phyloP scores from a whole-genome alignment of 129 eudicot genomes.

The Flaveria brownii region DNA sequence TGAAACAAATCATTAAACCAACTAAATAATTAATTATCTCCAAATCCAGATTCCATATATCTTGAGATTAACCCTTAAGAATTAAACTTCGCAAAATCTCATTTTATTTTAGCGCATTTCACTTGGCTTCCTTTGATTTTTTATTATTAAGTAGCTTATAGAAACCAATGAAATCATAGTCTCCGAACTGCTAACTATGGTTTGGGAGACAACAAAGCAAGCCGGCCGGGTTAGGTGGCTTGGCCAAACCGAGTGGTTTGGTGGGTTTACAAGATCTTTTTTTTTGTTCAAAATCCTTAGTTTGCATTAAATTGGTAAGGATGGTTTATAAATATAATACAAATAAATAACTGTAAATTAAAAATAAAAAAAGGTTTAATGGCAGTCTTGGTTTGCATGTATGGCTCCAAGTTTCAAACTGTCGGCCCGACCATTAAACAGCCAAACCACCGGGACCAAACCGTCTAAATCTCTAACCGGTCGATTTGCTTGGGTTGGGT shows the following conservation, averaged over 20 bases:
- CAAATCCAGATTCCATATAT: too few relatives aligned
- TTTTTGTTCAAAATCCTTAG: background rate
- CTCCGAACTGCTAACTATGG: background rate
- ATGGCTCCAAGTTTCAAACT: background rate
- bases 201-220: background rate
- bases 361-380: background rate
- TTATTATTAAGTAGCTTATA: background rate
- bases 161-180: background rate
- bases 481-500: background rate
- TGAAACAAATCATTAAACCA: too few relatives aligned
- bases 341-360: background rate
- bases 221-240: background rate
- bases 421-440: background rate
- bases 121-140: constrained; percentile 2
- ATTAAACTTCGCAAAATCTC: background rate
- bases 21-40: too few relatives aligned
- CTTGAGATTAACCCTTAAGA: too few relatives aligned
- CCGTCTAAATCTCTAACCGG: background rate
- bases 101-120: background rate
- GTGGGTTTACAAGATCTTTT: background rate
- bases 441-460: background rate
- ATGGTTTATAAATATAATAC: background rate
- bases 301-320: background rate
- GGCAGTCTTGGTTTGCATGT: background rate
- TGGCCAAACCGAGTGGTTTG: background rate